phyloP scores from a whole-genome alignment of 495 filamentous ascomycete genomes.

The Tuber aestivum region DNA sequence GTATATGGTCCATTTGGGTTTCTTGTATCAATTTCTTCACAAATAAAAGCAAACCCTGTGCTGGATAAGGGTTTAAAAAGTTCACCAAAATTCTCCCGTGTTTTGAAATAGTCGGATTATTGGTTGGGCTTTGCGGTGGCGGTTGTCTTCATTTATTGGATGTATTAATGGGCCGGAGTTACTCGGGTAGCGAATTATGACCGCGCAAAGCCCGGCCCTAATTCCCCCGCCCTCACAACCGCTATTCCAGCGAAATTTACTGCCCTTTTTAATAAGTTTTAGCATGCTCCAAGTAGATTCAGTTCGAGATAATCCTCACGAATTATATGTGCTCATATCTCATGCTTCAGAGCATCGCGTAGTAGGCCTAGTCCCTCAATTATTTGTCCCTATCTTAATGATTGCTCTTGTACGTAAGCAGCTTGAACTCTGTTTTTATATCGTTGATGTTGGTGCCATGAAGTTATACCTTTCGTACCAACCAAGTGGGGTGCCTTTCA shows the following conservation, averaged over 20 bases:
- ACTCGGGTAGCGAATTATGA: not conserved
- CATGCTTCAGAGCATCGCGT: not conserved
- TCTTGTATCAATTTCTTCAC: not conserved
- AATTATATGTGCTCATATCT: not conserved
- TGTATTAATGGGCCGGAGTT: not conserved
- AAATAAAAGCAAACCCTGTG: not conserved
- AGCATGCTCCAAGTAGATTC: not conserved
- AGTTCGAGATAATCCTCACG: not conserved
- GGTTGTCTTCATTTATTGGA: not conserved
- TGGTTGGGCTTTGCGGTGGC: not conserved
- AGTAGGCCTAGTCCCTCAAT: not conserved
- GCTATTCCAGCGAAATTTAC: not conserved
- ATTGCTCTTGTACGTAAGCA: not conserved
- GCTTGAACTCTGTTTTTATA: not conserved
- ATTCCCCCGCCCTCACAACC: not conserved
- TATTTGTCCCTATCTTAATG: not conserved
- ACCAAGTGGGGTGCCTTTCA: not conserved
- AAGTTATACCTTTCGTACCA: not conserved
- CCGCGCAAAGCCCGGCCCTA: not conserved
- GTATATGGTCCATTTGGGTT: slow-evolving; percentile 14
- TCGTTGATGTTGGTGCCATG: not conserved
- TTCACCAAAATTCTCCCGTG: not conserved
- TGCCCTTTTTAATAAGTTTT: not conserved
- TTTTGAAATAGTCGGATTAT: not conserved
- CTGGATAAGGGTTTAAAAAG: not conserved